Evolutionary conservation across 345 rosid species (phyloP), one percentile per base, ranked within the genome.

Genomic region (Eucalyptus polyanthemos): DNA sequence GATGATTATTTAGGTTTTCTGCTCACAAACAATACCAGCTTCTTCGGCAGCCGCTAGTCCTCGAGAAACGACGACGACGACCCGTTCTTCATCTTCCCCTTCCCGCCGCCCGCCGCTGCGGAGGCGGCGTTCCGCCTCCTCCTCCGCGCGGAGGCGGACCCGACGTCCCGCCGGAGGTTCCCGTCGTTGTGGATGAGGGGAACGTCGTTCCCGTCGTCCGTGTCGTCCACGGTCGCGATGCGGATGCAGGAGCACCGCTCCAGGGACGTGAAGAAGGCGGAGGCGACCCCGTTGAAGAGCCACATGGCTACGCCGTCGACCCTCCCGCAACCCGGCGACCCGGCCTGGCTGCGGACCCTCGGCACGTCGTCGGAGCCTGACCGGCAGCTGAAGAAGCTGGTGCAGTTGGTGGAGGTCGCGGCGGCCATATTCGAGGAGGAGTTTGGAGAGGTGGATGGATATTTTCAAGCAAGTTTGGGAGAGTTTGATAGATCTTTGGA

Each of bases 221-320:
- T 89, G n/a, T 76, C 89, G 24, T 90, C 91, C 89, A 86, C 80
- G 50, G 91, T 90, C 37, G 89, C 91, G 76, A 90, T 87, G 65
- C 87, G 91, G 54, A 90, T 90, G 89, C 91, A 90, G 17, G 91
- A 90, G 27, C 89, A 90, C 80, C 89, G 88, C 49, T 89, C 91
- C 27, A 89, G 80, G 37, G 91, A 89, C 15, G 91, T 87, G 47
- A 89, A 90, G 87, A 90, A 90, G 34, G 89, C 89, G 44, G 89
- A 22, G 27, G 89, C 87, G 19, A 90, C 87, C 5, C 91, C 89
- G 80, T 88, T 88, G 67, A 87, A 45, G 60, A 87, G 87, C 91
- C 91, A 90, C 37, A 88, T 88, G 27, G 91, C 91, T 11, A 87
- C 91, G 37, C 91, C 91, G 31, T 90, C 91, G 17, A 90, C 60